phyloP scores from a whole-genome alignment of 768 basidiomycete species.

The Astraeus odoratus region DNA sequence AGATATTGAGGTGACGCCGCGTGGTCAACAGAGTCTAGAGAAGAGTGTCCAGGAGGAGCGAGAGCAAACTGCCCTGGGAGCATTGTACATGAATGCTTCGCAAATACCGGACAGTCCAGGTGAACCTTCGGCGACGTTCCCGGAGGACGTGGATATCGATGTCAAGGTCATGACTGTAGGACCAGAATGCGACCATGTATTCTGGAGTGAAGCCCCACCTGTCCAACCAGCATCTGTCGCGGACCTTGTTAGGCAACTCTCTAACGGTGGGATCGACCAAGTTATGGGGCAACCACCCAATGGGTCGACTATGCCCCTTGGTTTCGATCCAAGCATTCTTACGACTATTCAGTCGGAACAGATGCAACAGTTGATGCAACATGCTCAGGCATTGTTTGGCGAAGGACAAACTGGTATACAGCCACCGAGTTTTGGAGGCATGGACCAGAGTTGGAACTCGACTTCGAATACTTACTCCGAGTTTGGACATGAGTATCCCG shows the following conservation, averaged over 20 bases:
- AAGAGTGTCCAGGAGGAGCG: constrained; percentile 66
- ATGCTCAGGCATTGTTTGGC: constrained; percentile 29
- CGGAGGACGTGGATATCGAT: constrained; percentile 61
- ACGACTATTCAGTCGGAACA: constrained; percentile 49
- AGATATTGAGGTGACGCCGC: constrained; percentile 44
- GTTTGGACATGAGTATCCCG: constrained; percentile 45
- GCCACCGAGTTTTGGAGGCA: constrained; percentile 29
- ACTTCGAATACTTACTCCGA: constrained; percentile 35
- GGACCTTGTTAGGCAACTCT: constrained; percentile 63
- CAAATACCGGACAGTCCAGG: constrained; percentile 77
- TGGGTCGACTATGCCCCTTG: constrained; percentile 26
- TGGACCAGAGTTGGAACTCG: constrained; percentile 35
- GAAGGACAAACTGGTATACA: constrained; percentile 28
- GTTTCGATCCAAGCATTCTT: constrained; percentile 37
- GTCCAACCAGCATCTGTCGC: constrained; percentile 45
- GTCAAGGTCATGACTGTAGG: constrained; percentile 64
- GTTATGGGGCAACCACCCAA: constrained; percentile 30
- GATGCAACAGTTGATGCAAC: constrained; percentile 53
- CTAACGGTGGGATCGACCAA: constrained; percentile 36
- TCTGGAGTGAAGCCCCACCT: constrained; percentile 46
- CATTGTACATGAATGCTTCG: constrained; percentile 60
- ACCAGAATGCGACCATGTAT: constrained; percentile 55
- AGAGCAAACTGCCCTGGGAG: constrained; percentile 69
- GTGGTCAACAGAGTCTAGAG: constrained; percentile 67
- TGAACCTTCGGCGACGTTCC: constrained; percentile 53